Evolutionary conservation across 1,284 basidiomycete genomes (phyloP).

Genomic region (Ceratorhiza oryzae-sativae): DNA sequence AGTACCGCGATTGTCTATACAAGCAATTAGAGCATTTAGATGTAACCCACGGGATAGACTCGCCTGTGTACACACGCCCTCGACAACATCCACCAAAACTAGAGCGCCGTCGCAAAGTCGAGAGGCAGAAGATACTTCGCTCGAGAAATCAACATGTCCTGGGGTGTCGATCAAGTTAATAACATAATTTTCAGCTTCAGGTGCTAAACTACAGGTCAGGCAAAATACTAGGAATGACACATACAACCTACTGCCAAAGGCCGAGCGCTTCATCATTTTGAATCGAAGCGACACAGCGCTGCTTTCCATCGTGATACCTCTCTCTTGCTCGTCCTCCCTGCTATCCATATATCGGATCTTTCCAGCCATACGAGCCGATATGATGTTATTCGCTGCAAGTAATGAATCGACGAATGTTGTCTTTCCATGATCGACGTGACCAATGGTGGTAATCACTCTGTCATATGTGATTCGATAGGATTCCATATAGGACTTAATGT

Average conservation of each 20-base stretch:
- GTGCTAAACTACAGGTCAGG: neutral
- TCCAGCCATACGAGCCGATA: slow-evolving; percentile 92
- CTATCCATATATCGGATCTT: slow-evolving; percentile 97
- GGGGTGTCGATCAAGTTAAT: slow-evolving; percentile 99
- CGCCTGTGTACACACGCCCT: slow-evolving; percentile 98
- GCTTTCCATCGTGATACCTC: slow-evolving; percentile 99
- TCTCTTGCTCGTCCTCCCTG: slow-evolving; percentile 95
- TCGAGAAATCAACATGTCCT: slow-evolving; percentile 98
- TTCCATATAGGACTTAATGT: too few species aligned
- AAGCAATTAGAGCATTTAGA: neutral
- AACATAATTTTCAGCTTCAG: slow-evolving; percentile 63
- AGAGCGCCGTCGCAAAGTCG: slow-evolving; percentile 95
- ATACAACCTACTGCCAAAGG: slow-evolving; percentile 54
- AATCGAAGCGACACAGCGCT: slow-evolving; percentile 91
- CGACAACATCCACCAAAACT: slow-evolving; percentile 96
- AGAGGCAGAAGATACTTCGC: slow-evolving; percentile 94
- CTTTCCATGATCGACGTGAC: slow-evolving; percentile 92
- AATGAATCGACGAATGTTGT: slow-evolving; percentile 96
- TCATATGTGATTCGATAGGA: neutral
- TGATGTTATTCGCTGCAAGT: slow-evolving; percentile 97
- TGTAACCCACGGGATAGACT: slow-evolving; percentile 45
- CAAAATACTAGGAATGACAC: neutral
- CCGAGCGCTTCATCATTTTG: slow-evolving; percentile 65
- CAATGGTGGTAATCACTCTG: slow-evolving; percentile 70
- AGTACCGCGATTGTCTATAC: slow-evolving; percentile 91